These are phyloP conservation scores for Boletus insuetus DNA, from an alignment of 768 basidiomycete species.

Conservation along the genomic window DNA sequence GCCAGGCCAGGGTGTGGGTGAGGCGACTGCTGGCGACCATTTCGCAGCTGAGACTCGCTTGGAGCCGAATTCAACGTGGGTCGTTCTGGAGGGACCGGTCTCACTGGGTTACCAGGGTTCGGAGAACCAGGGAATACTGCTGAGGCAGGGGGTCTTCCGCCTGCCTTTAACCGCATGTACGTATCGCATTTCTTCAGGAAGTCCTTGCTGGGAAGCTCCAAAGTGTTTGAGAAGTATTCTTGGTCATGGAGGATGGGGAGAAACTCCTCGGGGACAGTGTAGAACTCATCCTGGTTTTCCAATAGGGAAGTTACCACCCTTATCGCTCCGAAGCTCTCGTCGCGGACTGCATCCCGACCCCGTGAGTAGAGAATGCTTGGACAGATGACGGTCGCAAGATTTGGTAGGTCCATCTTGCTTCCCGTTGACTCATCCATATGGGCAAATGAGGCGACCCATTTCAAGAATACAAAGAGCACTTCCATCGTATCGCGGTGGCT, in stretches of 20 bases:
- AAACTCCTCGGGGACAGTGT: conserved; percentile 91
- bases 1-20: conserved; percentile 39
- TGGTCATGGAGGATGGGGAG: conserved; percentile 83
- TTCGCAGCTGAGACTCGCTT: conserved; percentile 37
- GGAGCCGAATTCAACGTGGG: conserved; percentile 41
- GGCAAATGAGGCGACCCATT: conserved; percentile 99
- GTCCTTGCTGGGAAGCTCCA: conserved; percentile 92
- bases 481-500: conserved; percentile 97
- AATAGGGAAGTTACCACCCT: conserved; percentile 81
- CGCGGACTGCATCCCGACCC: conserved; percentile 79
- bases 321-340: conserved; percentile 90
- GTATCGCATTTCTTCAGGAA: conserved; percentile 94
- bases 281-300: conserved; percentile 94
- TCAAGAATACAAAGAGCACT: conserved; percentile 95
- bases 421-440: conserved; percentile 97
- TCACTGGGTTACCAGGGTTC: conserved; percentile 16
- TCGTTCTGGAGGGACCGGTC: conserved; percentile 44
- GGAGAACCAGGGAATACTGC: conserved; percentile 31
- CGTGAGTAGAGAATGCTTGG: conserved; percentile 96
- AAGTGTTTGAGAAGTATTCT: conserved; percentile 83
- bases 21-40: conserved; percentile 39
- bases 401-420: conserved; percentile 96
- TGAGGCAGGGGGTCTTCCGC: conserved; percentile 45
- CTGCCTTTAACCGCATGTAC: conserved; percentile 73
- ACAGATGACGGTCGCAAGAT: conserved; percentile 94